A percentile compares a stretch with the other conserved stretches of the same genome.
phyloP scores from a whole-genome alignment of 305 asterid species.

The Stenogyne calaminthoides region DNA sequence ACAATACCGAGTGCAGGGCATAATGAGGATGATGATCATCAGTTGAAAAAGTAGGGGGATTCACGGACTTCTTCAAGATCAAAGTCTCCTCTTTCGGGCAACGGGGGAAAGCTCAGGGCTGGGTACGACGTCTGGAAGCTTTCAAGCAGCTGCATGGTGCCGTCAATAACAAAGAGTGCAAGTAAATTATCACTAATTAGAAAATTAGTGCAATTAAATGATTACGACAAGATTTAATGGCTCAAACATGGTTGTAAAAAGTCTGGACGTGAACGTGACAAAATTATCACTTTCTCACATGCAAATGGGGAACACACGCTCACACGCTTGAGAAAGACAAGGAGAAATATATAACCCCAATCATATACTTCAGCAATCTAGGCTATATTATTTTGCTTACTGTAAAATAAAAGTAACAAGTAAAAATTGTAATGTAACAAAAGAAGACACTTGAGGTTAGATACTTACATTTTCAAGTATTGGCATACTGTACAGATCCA shows the following conservation, averaged over 20 bases:
- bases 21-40: constrained; percentile 23
- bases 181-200: background rate
- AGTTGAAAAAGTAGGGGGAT: constrained; percentile 96
- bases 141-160: constrained; percentile 64
- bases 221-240: background rate
- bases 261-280: background rate
- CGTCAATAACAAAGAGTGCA: background rate
- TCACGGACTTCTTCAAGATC: constrained; percentile 61
- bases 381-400: background rate
- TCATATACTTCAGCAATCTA: background rate
- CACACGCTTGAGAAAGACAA: background rate
- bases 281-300: background rate
- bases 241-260: background rate
- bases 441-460: constrained; percentile 24
- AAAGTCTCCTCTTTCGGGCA: constrained; percentile 82
- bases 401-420: background rate
- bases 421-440: background rate
- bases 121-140: constrained; percentile 78
- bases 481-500: constrained; percentile 81
- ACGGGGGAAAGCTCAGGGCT: constrained; percentile 67
- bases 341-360: too few relatives aligned
- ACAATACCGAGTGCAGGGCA: background rate
- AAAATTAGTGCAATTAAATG: background rate
- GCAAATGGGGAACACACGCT: background rate
- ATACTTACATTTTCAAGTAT: constrained; percentile 87